Evolutionary conservation across 2,329 filamentous ascomycete species (phyloP).

Genomic region (Pestalotiopsis sp.): DNA sequence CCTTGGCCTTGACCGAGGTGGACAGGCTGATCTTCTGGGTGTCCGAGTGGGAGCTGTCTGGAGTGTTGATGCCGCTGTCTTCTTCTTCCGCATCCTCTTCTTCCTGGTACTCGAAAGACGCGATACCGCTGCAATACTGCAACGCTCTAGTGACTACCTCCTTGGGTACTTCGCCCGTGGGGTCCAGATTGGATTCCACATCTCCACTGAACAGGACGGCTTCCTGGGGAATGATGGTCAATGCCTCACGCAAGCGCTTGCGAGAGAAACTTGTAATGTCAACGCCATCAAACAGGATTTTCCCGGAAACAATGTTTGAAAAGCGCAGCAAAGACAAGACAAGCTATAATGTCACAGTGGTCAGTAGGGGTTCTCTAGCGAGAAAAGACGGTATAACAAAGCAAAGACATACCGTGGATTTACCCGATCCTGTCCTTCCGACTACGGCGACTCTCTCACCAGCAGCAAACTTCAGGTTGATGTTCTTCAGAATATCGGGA

Average conservation of each 20-base stretch:
- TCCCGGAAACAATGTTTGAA: slow-evolving; percentile 50
- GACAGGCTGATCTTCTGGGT: slow-evolving; percentile 37
- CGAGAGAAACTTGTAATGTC: slow-evolving; percentile 55
- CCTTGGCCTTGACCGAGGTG: slow-evolving; percentile 51
- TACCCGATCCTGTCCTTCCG: slow-evolving; percentile 79
- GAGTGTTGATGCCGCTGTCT: slow-evolving; percentile 13
- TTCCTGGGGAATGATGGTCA: slow-evolving; percentile 61
- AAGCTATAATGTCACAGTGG: slow-evolving; percentile 30
- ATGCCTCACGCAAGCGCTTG: slow-evolving; percentile 49
- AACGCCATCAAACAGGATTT: slow-evolving; percentile 55
- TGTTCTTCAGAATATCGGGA: slow-evolving; percentile 48
- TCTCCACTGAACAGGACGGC: slow-evolving; percentile 55
- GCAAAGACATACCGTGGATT: slow-evolving; percentile 66
- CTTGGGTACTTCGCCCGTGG: slow-evolving; percentile 56
- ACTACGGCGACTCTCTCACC: slow-evolving; percentile 79
- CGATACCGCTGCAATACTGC: slow-evolving; percentile 61
- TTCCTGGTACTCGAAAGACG: slow-evolving; percentile 35
- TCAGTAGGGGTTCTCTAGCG: slow-evolving; percentile 5
- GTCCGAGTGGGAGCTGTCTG: neutral
- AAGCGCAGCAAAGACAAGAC: slow-evolving; percentile 57
- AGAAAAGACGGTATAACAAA: neutral
- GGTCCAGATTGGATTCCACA: slow-evolving; percentile 61
- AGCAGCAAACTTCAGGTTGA: slow-evolving; percentile 55
- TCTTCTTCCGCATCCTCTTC: slow-evolving; percentile 20
- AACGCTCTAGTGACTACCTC: slow-evolving; percentile 58